These are phyloP conservation scores for Sonneratia alba DNA, from an alignment of 345 rosid species.

Conservation along the genomic window DNA sequence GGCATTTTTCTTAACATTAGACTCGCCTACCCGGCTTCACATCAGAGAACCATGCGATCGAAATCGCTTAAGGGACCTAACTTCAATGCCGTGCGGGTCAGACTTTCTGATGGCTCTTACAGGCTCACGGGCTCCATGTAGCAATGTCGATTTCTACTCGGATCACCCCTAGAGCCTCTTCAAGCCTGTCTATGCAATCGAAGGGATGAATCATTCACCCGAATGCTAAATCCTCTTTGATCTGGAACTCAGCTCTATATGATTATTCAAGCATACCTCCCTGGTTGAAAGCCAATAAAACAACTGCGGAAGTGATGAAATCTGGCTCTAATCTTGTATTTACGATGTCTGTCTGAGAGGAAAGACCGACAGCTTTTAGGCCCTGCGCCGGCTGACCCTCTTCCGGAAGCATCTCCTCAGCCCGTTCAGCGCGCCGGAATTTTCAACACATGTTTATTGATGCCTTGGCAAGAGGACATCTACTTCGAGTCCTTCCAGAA, in stretches of 20 bases:
- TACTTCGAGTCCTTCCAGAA: constrained; percentile 10
- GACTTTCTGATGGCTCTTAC: constrained; percentile 1
- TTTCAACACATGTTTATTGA: constrained; percentile 23
- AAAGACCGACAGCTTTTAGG: constrained; percentile 3
- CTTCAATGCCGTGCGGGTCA: constrained; percentile 13
- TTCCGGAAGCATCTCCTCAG: not conserved
- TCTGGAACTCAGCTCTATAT: constrained; percentile 5
- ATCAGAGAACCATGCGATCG: constrained; percentile 15
- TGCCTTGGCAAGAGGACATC: constrained; percentile 13
- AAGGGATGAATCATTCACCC: constrained; percentile 7
- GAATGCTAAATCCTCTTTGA: constrained; percentile 5
- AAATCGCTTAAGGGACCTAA: constrained; percentile 11
- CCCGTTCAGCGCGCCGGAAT: not conserved
- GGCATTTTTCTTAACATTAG: constrained; percentile 12
- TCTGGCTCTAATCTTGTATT: constrained; percentile 9
- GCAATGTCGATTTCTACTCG: not conserved
- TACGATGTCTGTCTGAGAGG: constrained; percentile 13
- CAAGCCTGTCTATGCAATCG: not conserved
- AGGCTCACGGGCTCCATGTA: constrained; percentile 8
- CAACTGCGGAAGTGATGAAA: constrained; percentile 12
- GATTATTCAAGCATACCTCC: constrained; percentile 20
- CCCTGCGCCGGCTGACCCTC: not conserved
- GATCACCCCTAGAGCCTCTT: not conserved
- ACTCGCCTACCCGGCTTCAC: constrained; percentile 16
- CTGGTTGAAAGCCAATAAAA: constrained; percentile 19